A percentile compares a stretch with the other conserved stretches of the same genome.
Conservation (phyloP, 441 rosid genomes). For the Daphne laureola region DNA sequence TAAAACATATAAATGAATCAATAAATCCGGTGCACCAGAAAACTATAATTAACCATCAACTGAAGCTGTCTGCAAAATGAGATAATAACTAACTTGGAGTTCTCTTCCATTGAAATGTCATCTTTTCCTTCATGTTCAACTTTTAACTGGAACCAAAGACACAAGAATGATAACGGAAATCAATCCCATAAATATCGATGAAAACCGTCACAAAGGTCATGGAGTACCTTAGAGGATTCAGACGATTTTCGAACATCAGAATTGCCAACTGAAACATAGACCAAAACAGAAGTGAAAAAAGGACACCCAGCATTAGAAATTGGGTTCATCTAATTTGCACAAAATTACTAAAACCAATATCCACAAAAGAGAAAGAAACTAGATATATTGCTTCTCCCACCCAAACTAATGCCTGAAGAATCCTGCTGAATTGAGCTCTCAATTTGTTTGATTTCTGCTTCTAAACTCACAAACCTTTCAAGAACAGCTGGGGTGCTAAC, state of each 20-base stretch:
- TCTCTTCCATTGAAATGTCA: constrained; percentile 39
- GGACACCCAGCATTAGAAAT: no score
- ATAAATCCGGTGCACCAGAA: neutral
- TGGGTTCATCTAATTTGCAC: neutral
- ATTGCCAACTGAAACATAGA: constrained; percentile 16
- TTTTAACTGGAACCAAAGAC: constrained; percentile 23
- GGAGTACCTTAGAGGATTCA: constrained; percentile 43
- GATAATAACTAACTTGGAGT: constrained; percentile 47
- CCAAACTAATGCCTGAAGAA: constrained; percentile 18
- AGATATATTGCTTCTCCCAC: constrained; percentile 15
- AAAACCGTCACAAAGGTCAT: neutral
- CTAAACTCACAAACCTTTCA: constrained; percentile 65
- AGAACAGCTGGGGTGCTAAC: constrained; percentile 83
- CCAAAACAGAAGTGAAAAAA: constrained; percentile 19
- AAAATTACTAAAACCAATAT: neutral
- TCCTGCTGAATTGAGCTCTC: constrained; percentile 54
- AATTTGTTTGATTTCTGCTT: constrained; percentile 71
- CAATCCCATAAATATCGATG: no score
- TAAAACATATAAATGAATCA: constrained; percentile 14
- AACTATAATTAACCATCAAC: neutral
- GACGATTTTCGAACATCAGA: constrained; percentile 31
- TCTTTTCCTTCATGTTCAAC: constrained; percentile 28
- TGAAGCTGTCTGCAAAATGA: neutral
- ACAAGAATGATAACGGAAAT: constrained; percentile 6
- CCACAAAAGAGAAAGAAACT: no score